phyloP scores from a whole-genome alignment of 257 asterid species.

The Capsicum pubescens region DNA sequence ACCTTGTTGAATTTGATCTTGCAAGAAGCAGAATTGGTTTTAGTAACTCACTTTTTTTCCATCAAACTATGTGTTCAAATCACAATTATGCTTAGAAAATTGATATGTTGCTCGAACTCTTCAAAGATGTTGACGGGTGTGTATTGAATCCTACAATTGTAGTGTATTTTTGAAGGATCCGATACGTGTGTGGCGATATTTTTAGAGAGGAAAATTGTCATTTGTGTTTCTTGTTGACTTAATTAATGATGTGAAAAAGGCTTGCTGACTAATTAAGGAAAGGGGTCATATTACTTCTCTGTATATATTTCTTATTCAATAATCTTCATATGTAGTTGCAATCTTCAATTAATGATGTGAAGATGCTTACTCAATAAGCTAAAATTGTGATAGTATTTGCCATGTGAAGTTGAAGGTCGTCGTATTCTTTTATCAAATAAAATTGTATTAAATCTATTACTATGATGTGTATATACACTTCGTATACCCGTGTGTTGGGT shows the following conservation, averaged over 20 bases:
- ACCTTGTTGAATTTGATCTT: neutral
- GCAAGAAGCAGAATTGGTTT: neutral
- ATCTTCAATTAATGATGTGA: neutral
- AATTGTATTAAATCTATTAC: neutral
- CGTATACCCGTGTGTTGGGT: neutral
- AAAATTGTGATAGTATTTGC: neutral
- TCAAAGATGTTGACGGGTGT: no score
- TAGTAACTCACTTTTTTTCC: constrained; percentile 41
- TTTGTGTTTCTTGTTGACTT: neutral
- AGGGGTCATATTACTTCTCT: neutral
- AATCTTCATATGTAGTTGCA: neutral
- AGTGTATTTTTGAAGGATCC: no score
- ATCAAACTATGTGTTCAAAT: constrained; percentile 46
- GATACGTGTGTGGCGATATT: no score
- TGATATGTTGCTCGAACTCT: no score
- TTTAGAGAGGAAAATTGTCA: neutral
- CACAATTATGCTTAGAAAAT: constrained; percentile 2
- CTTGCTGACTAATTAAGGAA: neutral
- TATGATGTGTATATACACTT: neutral
- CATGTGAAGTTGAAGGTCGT: neutral
- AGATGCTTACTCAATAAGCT: neutral
- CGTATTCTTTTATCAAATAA: neutral
- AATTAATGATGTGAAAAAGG: neutral
- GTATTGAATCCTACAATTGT: no score
- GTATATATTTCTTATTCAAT: neutral